Percentiles rank a stretch among this genome's conserved stretches.
Evolutionary conservation across 495 filamentous ascomycete species (phyloP).

Genomic region (Aspergillus heteromorphus): DNA sequence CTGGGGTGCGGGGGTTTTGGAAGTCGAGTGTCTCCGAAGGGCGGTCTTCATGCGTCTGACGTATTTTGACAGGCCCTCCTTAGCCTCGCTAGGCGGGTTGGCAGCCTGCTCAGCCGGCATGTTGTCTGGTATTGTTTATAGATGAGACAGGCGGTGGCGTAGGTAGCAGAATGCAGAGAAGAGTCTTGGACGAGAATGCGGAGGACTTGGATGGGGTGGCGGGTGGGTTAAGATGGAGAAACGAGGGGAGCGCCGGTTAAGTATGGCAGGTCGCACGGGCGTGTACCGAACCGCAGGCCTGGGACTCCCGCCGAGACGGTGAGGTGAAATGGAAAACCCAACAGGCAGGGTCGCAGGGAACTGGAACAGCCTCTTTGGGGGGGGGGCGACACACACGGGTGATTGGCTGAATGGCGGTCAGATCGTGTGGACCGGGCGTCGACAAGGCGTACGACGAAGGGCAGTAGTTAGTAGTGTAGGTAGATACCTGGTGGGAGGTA

Average conservation of each 20-base stretch:
- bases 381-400: constrained; percentile 2
- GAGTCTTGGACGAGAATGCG: neutral
- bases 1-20: constrained; percentile 33
- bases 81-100: constrained; percentile 32
- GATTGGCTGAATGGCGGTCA: constrained; percentile 21
- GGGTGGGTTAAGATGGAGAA: neutral
- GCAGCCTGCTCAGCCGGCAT: constrained; percentile 27
- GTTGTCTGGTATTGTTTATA: too few species aligned
- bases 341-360: constrained; percentile 12
- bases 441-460: neutral
- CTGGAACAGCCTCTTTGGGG: constrained; percentile 4
- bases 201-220: neutral
- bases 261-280: constrained; percentile 19
- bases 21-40: constrained; percentile 46
- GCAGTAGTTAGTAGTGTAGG: neutral
- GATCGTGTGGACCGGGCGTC: constrained; percentile 12
- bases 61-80: constrained; percentile 59
- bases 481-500: neutral
- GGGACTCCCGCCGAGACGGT: constrained; percentile 25
- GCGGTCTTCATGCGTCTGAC: constrained; percentile 60
- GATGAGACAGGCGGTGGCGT: too few species aligned
- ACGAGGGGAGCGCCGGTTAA: neutral
- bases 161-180: neutral
- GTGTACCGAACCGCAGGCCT: constrained; percentile 22
- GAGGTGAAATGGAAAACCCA: constrained; percentile 11